phyloP scores from a whole-genome alignment of 208 protist species.

The Leishmania turanica region DNA sequence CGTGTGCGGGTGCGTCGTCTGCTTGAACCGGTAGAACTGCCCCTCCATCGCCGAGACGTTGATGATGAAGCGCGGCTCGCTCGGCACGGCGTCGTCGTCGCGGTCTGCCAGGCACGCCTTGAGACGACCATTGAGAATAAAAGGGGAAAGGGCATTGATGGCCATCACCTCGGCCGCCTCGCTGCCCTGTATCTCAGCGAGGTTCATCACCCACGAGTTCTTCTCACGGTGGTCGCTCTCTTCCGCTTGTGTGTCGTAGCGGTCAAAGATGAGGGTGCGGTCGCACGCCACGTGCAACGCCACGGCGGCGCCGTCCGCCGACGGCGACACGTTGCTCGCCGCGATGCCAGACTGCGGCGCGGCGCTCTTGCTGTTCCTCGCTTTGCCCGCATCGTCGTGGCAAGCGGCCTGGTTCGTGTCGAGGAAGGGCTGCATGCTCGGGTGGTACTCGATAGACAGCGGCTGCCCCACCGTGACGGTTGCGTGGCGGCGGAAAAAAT shows the following conservation, averaged over 20 bases:
- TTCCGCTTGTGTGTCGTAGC: slow-evolving; percentile 90
- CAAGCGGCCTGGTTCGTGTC: slow-evolving; percentile 7
- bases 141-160: slow-evolving; percentile 97
- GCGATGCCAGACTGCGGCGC: slow-evolving; percentile 9
- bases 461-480: slow-evolving; percentile 77
- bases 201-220: slow-evolving; percentile 93
- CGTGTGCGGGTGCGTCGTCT: slow-evolving; percentile 96
- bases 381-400: not conserved
- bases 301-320: slow-evolving; percentile 6
- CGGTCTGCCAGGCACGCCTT: slow-evolving; percentile 85
- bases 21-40: slow-evolving; percentile 94
- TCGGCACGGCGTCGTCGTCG: slow-evolving; percentile 50
- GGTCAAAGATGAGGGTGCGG: slow-evolving; percentile 75
- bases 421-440: slow-evolving; percentile 55
- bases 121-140: slow-evolving; percentile 94
- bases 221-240: slow-evolving; percentile 81
- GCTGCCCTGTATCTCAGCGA: slow-evolving; percentile 89
- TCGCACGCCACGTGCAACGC: slow-evolving; percentile 14
- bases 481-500: slow-evolving; percentile 80
- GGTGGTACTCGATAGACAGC: slow-evolving; percentile 61
- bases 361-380: not conserved
- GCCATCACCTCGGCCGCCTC: slow-evolving; percentile 96
- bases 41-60: slow-evolving; percentile 99
- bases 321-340: not conserved
- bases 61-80: slow-evolving; percentile 93